Conservation (phyloP, 495 filamentous ascomycete genomes). For the Parmelia sp. region DNA sequence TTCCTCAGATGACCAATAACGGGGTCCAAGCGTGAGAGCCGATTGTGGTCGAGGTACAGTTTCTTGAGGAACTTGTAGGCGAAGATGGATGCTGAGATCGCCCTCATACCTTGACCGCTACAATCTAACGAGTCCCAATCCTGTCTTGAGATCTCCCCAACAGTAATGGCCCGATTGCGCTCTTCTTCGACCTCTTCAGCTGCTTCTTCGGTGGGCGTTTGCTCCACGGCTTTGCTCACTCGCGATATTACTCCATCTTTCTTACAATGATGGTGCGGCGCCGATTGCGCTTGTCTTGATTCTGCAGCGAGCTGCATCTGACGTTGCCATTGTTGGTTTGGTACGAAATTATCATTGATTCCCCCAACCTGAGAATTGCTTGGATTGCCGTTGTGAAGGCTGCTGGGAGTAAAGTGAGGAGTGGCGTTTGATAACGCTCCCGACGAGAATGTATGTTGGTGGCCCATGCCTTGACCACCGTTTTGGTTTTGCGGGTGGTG, state of each 20-base stretch:
- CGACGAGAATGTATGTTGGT: slow-evolving; percentile 75
- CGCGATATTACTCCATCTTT: slow-evolving; percentile 45
- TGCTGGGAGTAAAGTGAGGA: slow-evolving; percentile 66
- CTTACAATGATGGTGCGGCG: slow-evolving; percentile 55
- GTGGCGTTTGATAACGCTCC: slow-evolving; percentile 67
- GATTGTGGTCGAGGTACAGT: slow-evolving; percentile 87
- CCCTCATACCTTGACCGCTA: slow-evolving; percentile 84
- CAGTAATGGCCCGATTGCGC: slow-evolving; percentile 51
- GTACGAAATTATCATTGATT: slow-evolving; percentile 47
- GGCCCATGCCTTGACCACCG: slow-evolving; percentile 51
- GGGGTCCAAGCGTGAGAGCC: slow-evolving; percentile 66
- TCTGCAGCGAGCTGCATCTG: slow-evolving; percentile 75
- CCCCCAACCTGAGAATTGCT: slow-evolving; percentile 48
- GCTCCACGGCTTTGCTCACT: slow-evolving; percentile 56
- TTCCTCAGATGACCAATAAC: slow-evolving; percentile 73
- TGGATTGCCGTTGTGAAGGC: slow-evolving; percentile 68
- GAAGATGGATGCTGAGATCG: slow-evolving; percentile 72
- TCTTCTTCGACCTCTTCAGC: slow-evolving; percentile 57
- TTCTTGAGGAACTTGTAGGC: slow-evolving; percentile 79
- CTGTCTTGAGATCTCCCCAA: slow-evolving; percentile 59
- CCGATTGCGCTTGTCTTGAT: slow-evolving; percentile 55
- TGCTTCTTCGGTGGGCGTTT: slow-evolving; percentile 49
- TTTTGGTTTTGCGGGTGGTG: slow-evolving; percentile 71
- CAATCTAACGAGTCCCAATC: slow-evolving; percentile 89
- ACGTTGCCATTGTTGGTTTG: slow-evolving; percentile 77